Base-by-base conservation (phyloP, 371 early-diverging fungal species). In the Mortierella sp. region DNA sequence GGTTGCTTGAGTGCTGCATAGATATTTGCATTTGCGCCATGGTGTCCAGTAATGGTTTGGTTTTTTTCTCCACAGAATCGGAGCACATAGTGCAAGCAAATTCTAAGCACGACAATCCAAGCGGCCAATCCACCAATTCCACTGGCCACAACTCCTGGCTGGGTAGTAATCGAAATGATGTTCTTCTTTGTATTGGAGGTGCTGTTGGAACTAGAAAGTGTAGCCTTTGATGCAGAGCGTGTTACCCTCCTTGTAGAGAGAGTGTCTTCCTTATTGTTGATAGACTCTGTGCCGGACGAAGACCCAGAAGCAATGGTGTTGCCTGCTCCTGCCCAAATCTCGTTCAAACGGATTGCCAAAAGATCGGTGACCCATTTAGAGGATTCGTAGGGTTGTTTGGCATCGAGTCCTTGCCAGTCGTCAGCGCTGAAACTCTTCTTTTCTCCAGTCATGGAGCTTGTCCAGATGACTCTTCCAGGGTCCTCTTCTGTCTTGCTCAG, bases 341-440 rank as follows among this genome's bases (percentile, higher is more conserved):
- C 86, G 62, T 92, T 90, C 61, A 91, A 77, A 0, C 81, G 86
- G 9, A 90, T 63, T 0, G 90, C 87, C 30, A 92, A 77, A 43
- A 93, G 75, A 83, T 95, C 94, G 11, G 88, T 85, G 0, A 92
- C 90, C 87, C 90, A 93, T 69, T 95, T 95, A 1, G 94, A 94
- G 16, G 93, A 92, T 77, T 95, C 94, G 78, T 95, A 95, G 4
- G 95, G 92, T 28, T 84, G 78, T 2, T n/a, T 16, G 85, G 89
- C 86, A 43, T 89, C 74, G 8, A 94, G 65, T 47, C 93, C 92
- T 84, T 96, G 94, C 89, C 89, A 93, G 65, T 96, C 97, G 1
- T 87, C 73, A 11, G 78, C 75, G 61, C 84, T 70, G 72, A 93
- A 94, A 32, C 70, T 64, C 0, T 69, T 71, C 24, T 84, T 86